Evolutionary conservation across 2,329 filamentous ascomycete genomes (phyloP), one percentile per base, ranked within the genome.

Genomic region (Pyrenophora tritici-repentis): DNA sequence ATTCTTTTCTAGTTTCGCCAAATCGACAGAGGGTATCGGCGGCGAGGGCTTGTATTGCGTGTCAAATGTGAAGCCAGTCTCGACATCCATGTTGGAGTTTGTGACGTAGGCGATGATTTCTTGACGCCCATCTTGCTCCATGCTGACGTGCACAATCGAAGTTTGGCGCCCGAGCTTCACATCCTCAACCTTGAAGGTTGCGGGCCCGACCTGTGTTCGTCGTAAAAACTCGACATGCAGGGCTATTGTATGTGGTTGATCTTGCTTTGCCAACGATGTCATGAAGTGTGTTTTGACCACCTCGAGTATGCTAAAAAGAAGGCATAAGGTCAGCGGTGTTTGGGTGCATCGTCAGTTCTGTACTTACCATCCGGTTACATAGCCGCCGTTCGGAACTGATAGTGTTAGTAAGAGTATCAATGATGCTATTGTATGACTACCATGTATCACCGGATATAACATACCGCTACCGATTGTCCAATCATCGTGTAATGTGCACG

Each of bases 301-400:
- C 46, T 79, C 78, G 55, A 87, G 78, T 55, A 90, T 79, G 41
- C 82, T 53, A 29, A 13, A 13, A 35, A 13, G 31, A 17, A 12
- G 36, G 33, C 6, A 26, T 20, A 16, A 22, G 45, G 24, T 53
- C 18, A 53, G 50, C 14, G 12, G 10, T n/a, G 12, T 13, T 20
- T 38, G 43, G 16, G 14, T 14, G 12, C 14, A 41, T 6, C 9
- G 17, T 12, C 13, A 9, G 20, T 8, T 10, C 17, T 9, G 13
- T 32, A 14, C 45, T 48, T 35, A 53, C 50, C 50, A 78, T 0
- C 84, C 79, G 8, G 86, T 86, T 13, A 88, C 83, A 62, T 86
- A 88, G 50, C 87, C 87, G 44, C 87, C 87, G 69, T 90, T 86
- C 5, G 87, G 86, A 10, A 90, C 87, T 86, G 63, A 31, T 38